Evolutionary conservation across 2,329 filamentous ascomycete genomes (phyloP), one percentile per base, ranked within the genome.

Genomic region (Beauveria scarabaeidicola): DNA sequence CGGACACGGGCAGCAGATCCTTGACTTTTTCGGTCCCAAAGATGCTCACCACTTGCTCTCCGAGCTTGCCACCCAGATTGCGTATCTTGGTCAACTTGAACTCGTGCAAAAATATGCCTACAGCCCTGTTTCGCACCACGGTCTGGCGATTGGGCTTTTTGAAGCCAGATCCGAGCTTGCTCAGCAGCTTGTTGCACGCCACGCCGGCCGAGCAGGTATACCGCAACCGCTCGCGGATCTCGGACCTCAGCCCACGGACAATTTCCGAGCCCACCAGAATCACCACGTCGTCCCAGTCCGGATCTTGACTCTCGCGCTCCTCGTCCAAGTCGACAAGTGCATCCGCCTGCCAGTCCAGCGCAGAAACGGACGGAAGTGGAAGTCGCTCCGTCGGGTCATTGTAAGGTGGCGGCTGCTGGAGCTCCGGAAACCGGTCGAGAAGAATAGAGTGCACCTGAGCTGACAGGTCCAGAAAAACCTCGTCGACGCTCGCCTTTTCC

Each of bases 71-170:
- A 29, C 94, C 94, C n/a, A 99, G 76, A 72, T 93, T 96, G 17
- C 93, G 83, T 58, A 99, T 94, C 72, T 96, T 96, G 17, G 91
- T 96, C 68, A 97, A 93, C 69, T 96, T 96, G 78, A 96, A 91
- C 17, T 83, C 84, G 9, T 82, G 83, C 46, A 99, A 76, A 68
- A 99, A 99, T 47, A 87, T 80, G 63, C 86, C 79, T 2, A 91
- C 80, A 1, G 93, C 93, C 51, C 91, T 85, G 69, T 90, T 93
- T 25, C 94, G 87, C 52, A 99, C 86, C n/a, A 97, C 84, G 0
- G 93, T 97, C 74, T 99, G 94, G 65, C 88, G 84, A 69, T 97
- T 94, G 38, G 94, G 94, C 72, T 99, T 99, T 75, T 91, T 92
- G 75, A 92, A 86, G 7, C 84, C 91, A 25, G 91, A 96, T 32